Evolutionary conservation across 1,284 basidiomycete species (phyloP).

Genomic region (Neonothopanus nambi): DNA sequence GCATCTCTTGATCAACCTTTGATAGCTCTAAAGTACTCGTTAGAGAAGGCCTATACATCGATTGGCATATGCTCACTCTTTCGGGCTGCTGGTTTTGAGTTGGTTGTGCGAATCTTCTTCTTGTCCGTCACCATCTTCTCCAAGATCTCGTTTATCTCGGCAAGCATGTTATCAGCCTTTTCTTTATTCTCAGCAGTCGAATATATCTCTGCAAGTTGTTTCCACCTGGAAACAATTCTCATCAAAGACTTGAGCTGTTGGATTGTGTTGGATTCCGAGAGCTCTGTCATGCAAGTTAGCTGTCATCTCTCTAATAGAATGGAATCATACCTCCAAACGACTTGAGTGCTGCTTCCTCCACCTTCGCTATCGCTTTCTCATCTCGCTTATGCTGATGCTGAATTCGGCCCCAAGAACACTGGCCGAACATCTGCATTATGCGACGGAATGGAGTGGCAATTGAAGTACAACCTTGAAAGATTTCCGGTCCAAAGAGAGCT

Average conservation of each 20-base stretch:
- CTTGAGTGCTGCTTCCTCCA: slow-evolving; percentile 11
- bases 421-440: slow-evolving; percentile 10
- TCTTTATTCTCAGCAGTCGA: slow-evolving; percentile 5
- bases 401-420: slow-evolving; percentile 18
- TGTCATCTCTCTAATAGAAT: slow-evolving; percentile 21
- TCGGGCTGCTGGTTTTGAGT: neutral
- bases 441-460: slow-evolving; percentile 3
- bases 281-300: slow-evolving; percentile 14
- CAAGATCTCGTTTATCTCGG: slow-evolving; percentile 18
- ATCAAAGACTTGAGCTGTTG: too few relatives aligned
- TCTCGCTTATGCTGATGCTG: neutral
- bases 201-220: slow-evolving; percentile 10
- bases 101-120: too few relatives aligned
- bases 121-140: slow-evolving; percentile 14
- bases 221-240: slow-evolving; percentile 22
- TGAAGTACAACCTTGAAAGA: slow-evolving; percentile 12
- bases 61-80: neutral
- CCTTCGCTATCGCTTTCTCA: neutral
- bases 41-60: neutral
- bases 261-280: too few relatives aligned
- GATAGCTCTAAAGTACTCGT: neutral
- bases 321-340: slow-evolving; percentile 25
- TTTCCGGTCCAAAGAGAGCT: slow-evolving; percentile 22
- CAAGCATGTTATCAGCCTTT: slow-evolving; percentile 17
- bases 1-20: neutral